phyloP scores from a whole-genome alignment of 306 rosid genomes.

The Pachyrhizus erosus region DNA sequence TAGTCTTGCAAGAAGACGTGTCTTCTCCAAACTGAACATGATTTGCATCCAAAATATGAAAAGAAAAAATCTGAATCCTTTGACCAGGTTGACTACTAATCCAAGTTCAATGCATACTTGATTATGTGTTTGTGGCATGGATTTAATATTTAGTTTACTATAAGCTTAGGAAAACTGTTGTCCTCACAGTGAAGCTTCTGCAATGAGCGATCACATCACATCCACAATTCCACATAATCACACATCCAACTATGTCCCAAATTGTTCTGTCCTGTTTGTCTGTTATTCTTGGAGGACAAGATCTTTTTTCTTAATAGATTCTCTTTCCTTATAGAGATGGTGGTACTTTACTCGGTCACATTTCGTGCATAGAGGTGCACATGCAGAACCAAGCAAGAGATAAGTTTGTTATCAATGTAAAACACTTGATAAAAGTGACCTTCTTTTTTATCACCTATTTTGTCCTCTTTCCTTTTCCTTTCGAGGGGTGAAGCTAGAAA shows the following conservation, averaged over 20 bases:
- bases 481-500: background rate
- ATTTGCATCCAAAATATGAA: background rate
- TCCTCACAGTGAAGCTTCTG: background rate
- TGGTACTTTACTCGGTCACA: background rate
- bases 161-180: background rate
- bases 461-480: slow-evolving; percentile 11
- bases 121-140: background rate
- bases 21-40: background rate
- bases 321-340: background rate
- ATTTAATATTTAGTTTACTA: background rate
- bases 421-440: background rate
- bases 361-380: slow-evolving; percentile 25
- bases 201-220: slow-evolving; percentile 23
- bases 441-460: background rate
- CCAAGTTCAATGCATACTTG: background rate
- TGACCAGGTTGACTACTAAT: background rate
- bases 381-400: slow-evolving; percentile 17
- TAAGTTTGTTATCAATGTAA: background rate
- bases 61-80: background rate
- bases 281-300: background rate
- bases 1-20: too few species aligned
- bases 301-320: background rate
- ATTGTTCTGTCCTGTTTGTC: slow-evolving; percentile 15
- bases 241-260: background rate
- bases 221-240: slow-evolving; percentile 6